Evolutionary conservation across 305 asterid genomes (phyloP), one percentile per base, ranked within the genome.

Genomic region (Fraxinus greggii): DNA sequence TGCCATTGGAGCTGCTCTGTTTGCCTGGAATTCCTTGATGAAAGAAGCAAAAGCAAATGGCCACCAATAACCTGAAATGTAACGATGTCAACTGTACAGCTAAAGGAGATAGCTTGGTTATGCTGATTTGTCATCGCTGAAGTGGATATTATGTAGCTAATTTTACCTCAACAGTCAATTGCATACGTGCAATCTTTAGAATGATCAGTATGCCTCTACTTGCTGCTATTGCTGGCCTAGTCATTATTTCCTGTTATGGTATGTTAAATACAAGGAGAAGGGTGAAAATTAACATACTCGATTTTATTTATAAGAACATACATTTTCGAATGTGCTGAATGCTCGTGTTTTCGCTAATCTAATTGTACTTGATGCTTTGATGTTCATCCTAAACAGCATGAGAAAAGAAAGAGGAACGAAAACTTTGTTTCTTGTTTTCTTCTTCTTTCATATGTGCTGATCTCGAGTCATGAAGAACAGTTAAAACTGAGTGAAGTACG

Each of bases 1-100:
- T 89, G 98, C 97, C 9, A 77, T 89, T 51, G 98, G 98, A 81
- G 97, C 97, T 82, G 98, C 97, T 8, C 84, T 93, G 81, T 86
- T 90, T 78, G 97, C 97, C 29, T 90, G 92, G 94, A 90, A 87
- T 87, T 83, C 86, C 84, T 75, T 90, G 85, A 84, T 86, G 92
- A 88, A 88, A 83, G 97, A 91, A 84, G 38, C 77, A 13, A 78
- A 67, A 80, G 82, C 72, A 36, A 88, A 90, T 79, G 91, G 88
- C 79, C 90, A 83, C 80, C 84, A 91, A 80, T 93, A 86, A 89
- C 84, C 72, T 61, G 40, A 65, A 59, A n/a, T 74, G 76, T 82
- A 85, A 36, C 26, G 75, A 67, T 81, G 51, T 45, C 67, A 19
- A 61, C 28, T 78, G 5, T 23, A 5, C 17, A 61, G 69, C 72